Conservation (phyloP, 2,329 filamentous ascomycete genomes). For the Cytospora piceae region DNA sequence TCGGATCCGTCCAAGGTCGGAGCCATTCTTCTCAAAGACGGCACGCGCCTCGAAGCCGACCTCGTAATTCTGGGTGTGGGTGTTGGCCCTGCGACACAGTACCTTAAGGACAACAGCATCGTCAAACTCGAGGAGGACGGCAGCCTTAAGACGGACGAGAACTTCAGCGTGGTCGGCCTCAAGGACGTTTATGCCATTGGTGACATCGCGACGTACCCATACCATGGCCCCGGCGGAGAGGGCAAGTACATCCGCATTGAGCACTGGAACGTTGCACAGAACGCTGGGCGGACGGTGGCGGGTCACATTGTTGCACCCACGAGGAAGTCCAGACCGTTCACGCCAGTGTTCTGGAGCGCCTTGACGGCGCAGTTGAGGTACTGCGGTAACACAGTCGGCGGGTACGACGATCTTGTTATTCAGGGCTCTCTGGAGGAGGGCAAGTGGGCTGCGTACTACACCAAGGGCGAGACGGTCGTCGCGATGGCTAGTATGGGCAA, state of each 20-base stretch:
- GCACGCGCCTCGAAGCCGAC: slow-evolving; percentile 81
- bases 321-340: slow-evolving; percentile 70
- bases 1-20: slow-evolving; percentile 75
- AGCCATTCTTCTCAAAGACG: slow-evolving; percentile 81
- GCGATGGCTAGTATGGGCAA: slow-evolving; percentile 89
- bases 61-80: slow-evolving; percentile 91
- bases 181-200: slow-evolving; percentile 90
- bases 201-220: slow-evolving; percentile 94
- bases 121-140: slow-evolving; percentile 79
- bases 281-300: slow-evolving; percentile 81
- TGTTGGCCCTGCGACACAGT: slow-evolving; percentile 83
- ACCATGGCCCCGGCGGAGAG: slow-evolving; percentile 83
- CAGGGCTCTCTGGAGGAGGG: slow-evolving; percentile 75
- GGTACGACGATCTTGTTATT: slow-evolving; percentile 85
- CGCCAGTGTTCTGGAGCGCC: slow-evolving; percentile 96
- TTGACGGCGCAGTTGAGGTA: slow-evolving; percentile 88
- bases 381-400: slow-evolving; percentile 80
- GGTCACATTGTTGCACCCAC: slow-evolving; percentile 72
- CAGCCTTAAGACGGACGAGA: slow-evolving; percentile 80
- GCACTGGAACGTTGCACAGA: slow-evolving; percentile 98
- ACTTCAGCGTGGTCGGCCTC: slow-evolving; percentile 75
- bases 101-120: slow-evolving; percentile 71
- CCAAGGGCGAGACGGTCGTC: slow-evolving; percentile 81
- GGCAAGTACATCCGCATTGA: slow-evolving; percentile 81
- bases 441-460: slow-evolving; percentile 90